These are phyloP conservation scores for Helminthosporium solani DNA, from an alignment of 2,329 filamentous ascomycete species.

Conservation along the genomic window DNA sequence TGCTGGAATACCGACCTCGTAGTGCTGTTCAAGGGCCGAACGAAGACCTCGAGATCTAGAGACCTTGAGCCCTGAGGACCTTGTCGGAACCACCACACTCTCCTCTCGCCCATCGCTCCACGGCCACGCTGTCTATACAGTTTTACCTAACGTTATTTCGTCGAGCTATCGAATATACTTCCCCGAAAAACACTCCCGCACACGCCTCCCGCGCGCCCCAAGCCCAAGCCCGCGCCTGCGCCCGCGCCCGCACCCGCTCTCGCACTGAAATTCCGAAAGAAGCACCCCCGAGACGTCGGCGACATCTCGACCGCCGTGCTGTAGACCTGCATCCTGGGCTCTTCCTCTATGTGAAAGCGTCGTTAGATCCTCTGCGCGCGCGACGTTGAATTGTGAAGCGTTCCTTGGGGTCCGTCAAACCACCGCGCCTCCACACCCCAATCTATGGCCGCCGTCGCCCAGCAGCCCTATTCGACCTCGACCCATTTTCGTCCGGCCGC, in stretches of 20 bases:
- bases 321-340: conserved; percentile 13
- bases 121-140: background rate
- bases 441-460: conserved; percentile 38
- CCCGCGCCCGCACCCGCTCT: too few relatives aligned
- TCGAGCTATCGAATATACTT: background rate
- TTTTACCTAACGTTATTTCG: background rate
- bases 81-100: background rate
- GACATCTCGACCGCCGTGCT: conserved; percentile 19
- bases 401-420: background rate
- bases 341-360: background rate
- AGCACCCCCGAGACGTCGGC: conserved; percentile 31
- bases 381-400: background rate
- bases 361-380: background rate
- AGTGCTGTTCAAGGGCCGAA: background rate
- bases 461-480: conserved; percentile 36
- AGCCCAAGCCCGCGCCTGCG: conserved; percentile 9
- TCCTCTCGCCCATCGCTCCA: background rate
- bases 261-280: conserved; percentile 12
- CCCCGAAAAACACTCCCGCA: background rate
- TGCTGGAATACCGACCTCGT: background rate
- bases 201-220: background rate
- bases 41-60: too few relatives aligned
- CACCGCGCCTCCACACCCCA: conserved; percentile 3
- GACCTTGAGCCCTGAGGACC: background rate
- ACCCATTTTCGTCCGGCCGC: conserved; percentile 39